These are phyloP conservation scores for Epichloe brachyelytri DNA, from an alignment of 2,329 filamentous ascomycete species.

Conservation along the genomic window DNA sequence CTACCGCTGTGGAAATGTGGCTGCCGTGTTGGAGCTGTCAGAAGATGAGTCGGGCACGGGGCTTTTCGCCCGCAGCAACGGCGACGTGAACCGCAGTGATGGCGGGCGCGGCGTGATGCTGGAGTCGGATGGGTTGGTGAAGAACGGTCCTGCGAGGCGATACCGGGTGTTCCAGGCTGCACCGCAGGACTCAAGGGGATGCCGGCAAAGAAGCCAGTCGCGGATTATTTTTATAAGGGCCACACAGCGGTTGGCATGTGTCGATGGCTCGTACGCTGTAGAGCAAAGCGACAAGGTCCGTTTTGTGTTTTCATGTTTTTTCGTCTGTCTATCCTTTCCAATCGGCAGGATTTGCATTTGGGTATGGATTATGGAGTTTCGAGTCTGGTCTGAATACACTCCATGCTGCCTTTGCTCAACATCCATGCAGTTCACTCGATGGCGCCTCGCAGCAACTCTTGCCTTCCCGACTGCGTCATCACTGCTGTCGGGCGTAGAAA, in stretches of 20 bases:
- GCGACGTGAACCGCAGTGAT: slow-evolving; percentile 50
- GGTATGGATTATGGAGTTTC: neutral
- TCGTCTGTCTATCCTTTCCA: too few relatives aligned
- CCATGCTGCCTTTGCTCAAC: too few relatives aligned
- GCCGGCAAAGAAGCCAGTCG: slow-evolving; percentile 97
- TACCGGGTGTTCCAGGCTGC: slow-evolving; percentile 96
- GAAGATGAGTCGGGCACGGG: slow-evolving; percentile 72
- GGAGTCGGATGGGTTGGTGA: slow-evolving; percentile 30
- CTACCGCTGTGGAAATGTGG: slow-evolving; percentile 91
- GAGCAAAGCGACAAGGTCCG: neutral
- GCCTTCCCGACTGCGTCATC: too few relatives aligned
- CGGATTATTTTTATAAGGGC: slow-evolving; percentile 75
- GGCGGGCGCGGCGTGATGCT: slow-evolving; percentile 37
- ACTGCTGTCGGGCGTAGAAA: too few relatives aligned
- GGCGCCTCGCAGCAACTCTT: too few relatives aligned
- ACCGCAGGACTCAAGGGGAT: slow-evolving; percentile 88
- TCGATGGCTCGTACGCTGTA: neutral
- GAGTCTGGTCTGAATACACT: neutral
- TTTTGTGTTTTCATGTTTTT: neutral
- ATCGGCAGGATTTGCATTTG: neutral
- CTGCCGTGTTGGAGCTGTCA: slow-evolving; percentile 81
- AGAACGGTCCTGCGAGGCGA: slow-evolving; percentile 65
- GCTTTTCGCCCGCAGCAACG: slow-evolving; percentile 56
- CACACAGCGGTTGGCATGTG: neutral
- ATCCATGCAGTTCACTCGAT: too few relatives aligned